These are phyloP conservation scores for Lipomyces sp. DNA, from an alignment of 805 yeast genomes.

Conservation along the genomic window DNA sequence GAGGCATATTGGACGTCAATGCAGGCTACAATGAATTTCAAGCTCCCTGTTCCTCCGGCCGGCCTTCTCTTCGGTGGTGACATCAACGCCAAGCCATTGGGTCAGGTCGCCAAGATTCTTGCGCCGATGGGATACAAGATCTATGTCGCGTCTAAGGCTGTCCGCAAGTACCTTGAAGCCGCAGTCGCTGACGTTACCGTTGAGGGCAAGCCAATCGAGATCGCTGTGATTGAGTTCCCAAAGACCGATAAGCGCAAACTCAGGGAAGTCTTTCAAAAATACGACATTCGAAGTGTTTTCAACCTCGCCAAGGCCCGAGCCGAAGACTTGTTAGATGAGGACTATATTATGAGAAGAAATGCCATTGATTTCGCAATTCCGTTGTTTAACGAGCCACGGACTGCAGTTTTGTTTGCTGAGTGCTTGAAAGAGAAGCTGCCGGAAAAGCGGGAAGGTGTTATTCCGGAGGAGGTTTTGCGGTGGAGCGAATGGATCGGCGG, in stretches of 20 bases:
- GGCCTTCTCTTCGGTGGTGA: slow-evolving; percentile 97
- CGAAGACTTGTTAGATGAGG: slow-evolving; percentile 79
- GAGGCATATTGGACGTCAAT: slow-evolving; percentile 99
- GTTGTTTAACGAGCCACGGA: slow-evolving; percentile 94
- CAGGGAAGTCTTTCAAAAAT: slow-evolving; percentile 88
- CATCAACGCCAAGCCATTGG: slow-evolving; percentile 68
- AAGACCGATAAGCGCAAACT: slow-evolving; percentile 89
- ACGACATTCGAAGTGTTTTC: slow-evolving; percentile 85
- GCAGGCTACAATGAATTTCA: slow-evolving; percentile 96
- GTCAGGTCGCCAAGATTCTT: slow-evolving; percentile 70
- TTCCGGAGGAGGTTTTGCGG: slow-evolving; percentile 86
- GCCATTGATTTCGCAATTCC: slow-evolving; percentile 98
- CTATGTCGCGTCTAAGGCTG: slow-evolving; percentile 75
- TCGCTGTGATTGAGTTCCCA: slow-evolving; percentile 84
- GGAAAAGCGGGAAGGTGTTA: slow-evolving; percentile 55
- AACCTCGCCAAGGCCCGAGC: slow-evolving; percentile 92
- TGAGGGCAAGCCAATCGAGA: slow-evolving; percentile 47
- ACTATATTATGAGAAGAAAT: slow-evolving; percentile 97
- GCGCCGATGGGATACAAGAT: slow-evolving; percentile 78
- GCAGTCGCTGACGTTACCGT: slow-evolving; percentile 49
- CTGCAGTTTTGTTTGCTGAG: slow-evolving; percentile 82
- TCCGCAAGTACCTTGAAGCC: slow-evolving; percentile 67
- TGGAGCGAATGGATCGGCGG: slow-evolving; percentile 98
- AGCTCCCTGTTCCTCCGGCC: slow-evolving; percentile 86
- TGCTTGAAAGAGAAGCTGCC: slow-evolving; percentile 75